These are phyloP conservation scores for Hymenoscyphus salicellus DNA, from an alignment of 2,329 filamentous ascomycete species.

Conservation along the genomic window DNA sequence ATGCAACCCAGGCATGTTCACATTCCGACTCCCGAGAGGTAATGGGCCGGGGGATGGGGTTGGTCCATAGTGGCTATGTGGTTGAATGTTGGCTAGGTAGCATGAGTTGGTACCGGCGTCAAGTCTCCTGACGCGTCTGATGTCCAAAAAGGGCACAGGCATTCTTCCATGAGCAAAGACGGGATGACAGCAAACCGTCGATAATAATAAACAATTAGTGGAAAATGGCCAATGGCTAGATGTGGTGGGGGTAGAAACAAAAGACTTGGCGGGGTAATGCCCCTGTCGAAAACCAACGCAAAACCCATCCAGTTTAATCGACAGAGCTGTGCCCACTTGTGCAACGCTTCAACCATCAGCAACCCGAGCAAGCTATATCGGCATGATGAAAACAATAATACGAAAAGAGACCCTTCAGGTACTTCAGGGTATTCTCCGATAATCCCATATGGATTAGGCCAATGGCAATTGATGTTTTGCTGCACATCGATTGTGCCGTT, in stretches of 20 bases:
- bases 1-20: constrained; percentile 12
- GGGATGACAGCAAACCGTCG: constrained; percentile 23
- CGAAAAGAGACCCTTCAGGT: constrained; percentile 2
- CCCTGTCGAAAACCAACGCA: constrained; percentile 24
- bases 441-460: neutral
- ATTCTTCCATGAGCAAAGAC: constrained; percentile 16
- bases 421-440: constrained; percentile 8
- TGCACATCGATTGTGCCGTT: neutral
- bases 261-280: constrained; percentile 18
- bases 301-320: constrained; percentile 31
- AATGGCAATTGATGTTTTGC: neutral
- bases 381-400: constrained; percentile 2
- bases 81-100: constrained; percentile 8
- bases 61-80: neutral
- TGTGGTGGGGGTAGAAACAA: constrained; percentile 14
- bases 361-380: constrained; percentile 19
- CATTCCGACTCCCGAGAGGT: constrained; percentile 5
- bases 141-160: constrained; percentile 22
- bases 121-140: constrained; percentile 23
- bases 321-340: constrained; percentile 20
- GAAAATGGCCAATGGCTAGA: constrained; percentile 22
- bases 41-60: neutral
- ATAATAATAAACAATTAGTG: constrained; percentile 24
- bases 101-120: constrained; percentile 20
- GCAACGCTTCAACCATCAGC: constrained; percentile 17